Evolutionary conservation across 371 early-diverging fungal genomes (phyloP), one percentile per base, ranked within the genome.

Genomic region (Apophysomyces elegans): DNA sequence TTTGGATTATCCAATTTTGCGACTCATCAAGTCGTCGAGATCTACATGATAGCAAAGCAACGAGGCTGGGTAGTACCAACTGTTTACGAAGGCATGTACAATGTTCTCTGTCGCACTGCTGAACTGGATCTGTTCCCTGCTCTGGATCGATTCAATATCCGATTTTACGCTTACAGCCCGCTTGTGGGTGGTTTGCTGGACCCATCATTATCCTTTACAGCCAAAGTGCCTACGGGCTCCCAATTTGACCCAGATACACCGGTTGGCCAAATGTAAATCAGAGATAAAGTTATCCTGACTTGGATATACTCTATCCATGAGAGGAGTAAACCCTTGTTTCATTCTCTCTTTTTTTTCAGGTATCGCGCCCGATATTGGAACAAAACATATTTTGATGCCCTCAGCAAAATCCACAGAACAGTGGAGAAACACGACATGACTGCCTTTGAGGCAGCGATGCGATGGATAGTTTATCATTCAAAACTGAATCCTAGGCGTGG

Each of bases 381-480:
- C 56, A 41, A 75, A 54, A 68, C 70, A 16, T 86, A 84, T 66
- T 88, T 88, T 72, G 67, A 75, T 0, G 88, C 87, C 8, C 56
- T 87, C 6, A 72, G 75, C 13, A 43, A 67, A 18, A 73, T 88
- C 37, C 77, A 81, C 61, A 38, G 62, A 4, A 82, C 68, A 0
- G 75, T 76, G 39, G 73, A 65, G 26, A 71, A 76, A 4, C 77
- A 77, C 56, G 72, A 75, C n/a, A 61, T 88, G 35, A 68, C 61
- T 9, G 47, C 80, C 36, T 68, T 78, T 26, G 81, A 84, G 41
- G 81, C 80, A 37, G 88, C 87, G 5, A 77, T 84, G 44, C 76
- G 87, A 44, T 90, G 90, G 90, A 67, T 88, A 60, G 78, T 80
- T 38, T 84, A 86, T 71, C 89, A 90, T 65, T 86, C 88, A 46